Evolutionary conservation across 2,329 filamentous ascomycete genomes (phyloP).

Genomic region (Cordyceps tenuipes): DNA sequence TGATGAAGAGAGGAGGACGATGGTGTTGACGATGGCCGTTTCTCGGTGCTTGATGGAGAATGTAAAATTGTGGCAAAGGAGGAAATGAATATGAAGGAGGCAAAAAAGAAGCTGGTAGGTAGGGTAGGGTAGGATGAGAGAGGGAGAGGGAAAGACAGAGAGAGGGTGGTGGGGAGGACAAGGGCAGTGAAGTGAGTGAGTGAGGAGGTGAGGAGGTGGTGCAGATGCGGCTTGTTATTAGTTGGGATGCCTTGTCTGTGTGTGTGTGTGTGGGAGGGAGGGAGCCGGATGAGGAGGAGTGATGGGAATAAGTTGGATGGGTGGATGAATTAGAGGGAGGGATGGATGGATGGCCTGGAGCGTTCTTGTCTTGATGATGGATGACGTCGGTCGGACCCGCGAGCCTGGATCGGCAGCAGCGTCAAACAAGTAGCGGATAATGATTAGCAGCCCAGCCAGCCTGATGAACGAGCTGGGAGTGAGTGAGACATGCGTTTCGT

Average conservation of each 20-base stretch:
- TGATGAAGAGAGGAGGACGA: background rate
- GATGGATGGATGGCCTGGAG: background rate
- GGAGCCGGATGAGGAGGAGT: slow-evolving; percentile 8
- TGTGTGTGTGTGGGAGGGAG: background rate
- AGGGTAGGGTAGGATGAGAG: too few species aligned
- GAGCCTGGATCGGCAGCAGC: background rate
- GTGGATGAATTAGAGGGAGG: background rate
- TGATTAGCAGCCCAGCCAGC: background rate
- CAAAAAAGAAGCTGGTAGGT: background rate
- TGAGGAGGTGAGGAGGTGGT: background rate
- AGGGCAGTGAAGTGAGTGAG: background rate
- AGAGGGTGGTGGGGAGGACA: background rate
- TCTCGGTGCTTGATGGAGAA: background rate
- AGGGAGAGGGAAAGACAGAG: background rate
- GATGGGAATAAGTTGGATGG: background rate
- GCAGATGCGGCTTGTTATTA: background rate
- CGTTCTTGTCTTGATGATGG: background rate
- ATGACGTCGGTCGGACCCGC: background rate
- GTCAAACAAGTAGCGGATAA: background rate
- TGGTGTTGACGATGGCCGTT: background rate
- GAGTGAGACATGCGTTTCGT: background rate
- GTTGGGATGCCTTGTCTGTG: background rate
- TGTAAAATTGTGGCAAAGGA: background rate
- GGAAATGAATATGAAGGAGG: background rate
- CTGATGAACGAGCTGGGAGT: background rate